phyloP scores from a whole-genome alignment of 2,329 filamentous ascomycete genomes.

The Aspergillus luchuensis region DNA sequence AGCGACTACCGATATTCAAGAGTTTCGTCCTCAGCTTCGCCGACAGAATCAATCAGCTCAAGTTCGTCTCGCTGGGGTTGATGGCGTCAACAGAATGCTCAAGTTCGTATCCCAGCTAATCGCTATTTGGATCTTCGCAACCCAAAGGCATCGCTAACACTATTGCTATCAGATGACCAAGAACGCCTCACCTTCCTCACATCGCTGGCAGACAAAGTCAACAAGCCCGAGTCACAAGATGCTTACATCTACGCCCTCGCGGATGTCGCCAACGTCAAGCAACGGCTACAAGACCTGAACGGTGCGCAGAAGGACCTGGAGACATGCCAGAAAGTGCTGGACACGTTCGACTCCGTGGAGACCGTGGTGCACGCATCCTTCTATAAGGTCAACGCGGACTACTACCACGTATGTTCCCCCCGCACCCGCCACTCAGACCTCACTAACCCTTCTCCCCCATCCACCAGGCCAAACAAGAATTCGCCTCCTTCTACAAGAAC shows the following conservation, averaged over 20 bases:
- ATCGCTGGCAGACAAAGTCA: conserved; percentile 80
- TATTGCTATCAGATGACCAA: conserved; percentile 67
- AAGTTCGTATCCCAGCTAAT: conserved; percentile 22
- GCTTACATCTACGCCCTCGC: conserved; percentile 93
- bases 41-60: conserved; percentile 98
- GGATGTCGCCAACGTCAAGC: conserved; percentile 83
- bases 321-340: conserved; percentile 81
- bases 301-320: conserved; percentile 85
- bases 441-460: not conserved
- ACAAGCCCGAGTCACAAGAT: conserved; percentile 91
- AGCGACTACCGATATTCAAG: conserved; percentile 89
- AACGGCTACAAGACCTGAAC: conserved; percentile 76
- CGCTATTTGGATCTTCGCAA: not conserved
- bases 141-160: conserved; percentile 8
- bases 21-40: conserved; percentile 94
- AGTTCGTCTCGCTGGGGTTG: conserved; percentile 88
- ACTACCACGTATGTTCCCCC: conserved; percentile 69
- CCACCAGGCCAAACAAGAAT: conserved; percentile 74
- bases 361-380: conserved; percentile 94
- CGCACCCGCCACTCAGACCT: not conserved
- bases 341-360: conserved; percentile 92
- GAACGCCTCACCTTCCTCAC: conserved; percentile 85
- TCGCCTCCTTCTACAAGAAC: conserved; percentile 95
- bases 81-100: conserved; percentile 80
- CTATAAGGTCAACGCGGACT: conserved; percentile 92